Conservation (phyloP, 352 stramenopile species). For the Phytopythium mirpurense region DNA sequence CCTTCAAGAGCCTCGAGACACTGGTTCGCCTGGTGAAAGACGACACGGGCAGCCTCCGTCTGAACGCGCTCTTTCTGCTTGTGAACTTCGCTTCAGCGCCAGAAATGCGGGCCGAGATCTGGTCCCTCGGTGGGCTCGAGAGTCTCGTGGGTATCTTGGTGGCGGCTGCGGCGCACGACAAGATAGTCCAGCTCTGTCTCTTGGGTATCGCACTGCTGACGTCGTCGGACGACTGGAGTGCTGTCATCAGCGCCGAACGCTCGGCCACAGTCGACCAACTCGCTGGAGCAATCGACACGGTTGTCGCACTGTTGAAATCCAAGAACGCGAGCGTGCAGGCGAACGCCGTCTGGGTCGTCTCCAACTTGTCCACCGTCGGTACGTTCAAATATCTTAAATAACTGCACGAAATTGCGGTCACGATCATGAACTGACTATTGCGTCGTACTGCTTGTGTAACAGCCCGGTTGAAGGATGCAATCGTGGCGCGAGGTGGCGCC, state of each 20-base stretch:
- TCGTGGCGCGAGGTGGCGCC: conserved; percentile 43
- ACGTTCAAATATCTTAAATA: no score
- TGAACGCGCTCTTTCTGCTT: conserved; percentile 59
- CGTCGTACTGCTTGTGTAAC: neutral
- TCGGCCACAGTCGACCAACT: conserved; percentile 22
- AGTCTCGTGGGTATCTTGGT: conserved; percentile 25
- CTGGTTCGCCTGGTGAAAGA: conserved; percentile 37
- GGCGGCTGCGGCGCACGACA: conserved; percentile 26
- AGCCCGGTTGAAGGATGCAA: conserved; percentile 48
- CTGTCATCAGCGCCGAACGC: conserved; percentile 15
- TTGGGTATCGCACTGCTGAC: conserved; percentile 65
- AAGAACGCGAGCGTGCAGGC: conserved; percentile 54
- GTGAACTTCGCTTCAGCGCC: conserved; percentile 56
- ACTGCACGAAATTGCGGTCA: no score
- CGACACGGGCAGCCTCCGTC: conserved; percentile 24
- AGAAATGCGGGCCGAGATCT: conserved; percentile 37
- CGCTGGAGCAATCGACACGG: conserved; percentile 21
- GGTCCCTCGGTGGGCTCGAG: conserved; percentile 34
- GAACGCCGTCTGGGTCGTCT: conserved; percentile 74
- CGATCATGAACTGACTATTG: conserved; percentile 3
- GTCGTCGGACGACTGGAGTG: conserved; percentile 11
- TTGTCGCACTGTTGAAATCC: conserved; percentile 44
- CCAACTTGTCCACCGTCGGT: conserved; percentile 67
- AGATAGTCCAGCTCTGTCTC: conserved; percentile 53
- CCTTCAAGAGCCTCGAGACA: conserved; percentile 32